phyloP scores from a whole-genome alignment of 371 early-diverging fungal species.

The Mortierella sp. region DNA sequence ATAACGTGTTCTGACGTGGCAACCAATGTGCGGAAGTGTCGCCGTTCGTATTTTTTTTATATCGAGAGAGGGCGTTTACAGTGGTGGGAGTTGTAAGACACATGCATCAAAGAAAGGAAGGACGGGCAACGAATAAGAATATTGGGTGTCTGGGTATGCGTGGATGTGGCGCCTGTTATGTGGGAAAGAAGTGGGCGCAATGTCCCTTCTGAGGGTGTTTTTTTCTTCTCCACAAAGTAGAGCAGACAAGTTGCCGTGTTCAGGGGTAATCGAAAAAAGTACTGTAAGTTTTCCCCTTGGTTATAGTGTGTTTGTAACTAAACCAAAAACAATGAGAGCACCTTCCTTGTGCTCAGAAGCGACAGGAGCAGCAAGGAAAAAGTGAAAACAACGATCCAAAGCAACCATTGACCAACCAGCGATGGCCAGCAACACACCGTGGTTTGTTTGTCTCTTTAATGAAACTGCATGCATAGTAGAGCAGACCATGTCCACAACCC shows the following conservation, averaged over 20 bases:
- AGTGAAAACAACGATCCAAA: background rate
- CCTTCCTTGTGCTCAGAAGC: background rate
- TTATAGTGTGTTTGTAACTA: background rate
- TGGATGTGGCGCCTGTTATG: background rate
- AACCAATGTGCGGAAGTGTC: constrained; percentile 9
- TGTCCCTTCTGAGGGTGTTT: background rate
- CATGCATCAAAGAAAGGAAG: background rate
- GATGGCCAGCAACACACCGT: background rate
- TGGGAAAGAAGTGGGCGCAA: background rate
- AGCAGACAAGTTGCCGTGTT: constrained; percentile 1
- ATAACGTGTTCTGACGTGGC: constrained; percentile 34
- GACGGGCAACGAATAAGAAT: too few species aligned
- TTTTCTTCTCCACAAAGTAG: constrained; percentile 9
- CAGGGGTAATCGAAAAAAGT: background rate
- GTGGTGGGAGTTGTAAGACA: background rate
- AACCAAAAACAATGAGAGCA: background rate
- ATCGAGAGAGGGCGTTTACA: background rate
- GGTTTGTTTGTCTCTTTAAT: constrained; percentile 11
- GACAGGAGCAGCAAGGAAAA: background rate
- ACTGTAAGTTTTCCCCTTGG: background rate
- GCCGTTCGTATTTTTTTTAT: background rate
- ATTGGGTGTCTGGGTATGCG: too few species aligned
- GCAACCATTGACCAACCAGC: background rate
- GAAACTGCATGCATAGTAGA: background rate
- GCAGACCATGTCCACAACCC: too few species aligned